Percentiles rank a stretch among this genome's conserved stretches.
Conservation (phyloP, 352 stramenopile genomes). For the Pythium monospermum region DNA sequence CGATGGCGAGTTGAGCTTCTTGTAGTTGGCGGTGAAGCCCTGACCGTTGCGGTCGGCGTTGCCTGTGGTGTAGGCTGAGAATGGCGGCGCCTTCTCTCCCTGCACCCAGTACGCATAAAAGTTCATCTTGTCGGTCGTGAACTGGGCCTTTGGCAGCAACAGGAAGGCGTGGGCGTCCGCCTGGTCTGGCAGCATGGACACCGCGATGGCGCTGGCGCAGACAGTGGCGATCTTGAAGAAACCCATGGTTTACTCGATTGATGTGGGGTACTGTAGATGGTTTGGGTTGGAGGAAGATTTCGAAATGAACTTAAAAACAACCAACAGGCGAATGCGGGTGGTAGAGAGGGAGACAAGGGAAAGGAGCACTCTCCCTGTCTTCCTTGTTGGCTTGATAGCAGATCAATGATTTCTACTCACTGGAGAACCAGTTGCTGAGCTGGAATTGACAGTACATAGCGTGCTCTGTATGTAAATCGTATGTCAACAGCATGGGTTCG, state of each 20-base stretch:
- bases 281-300: neutral
- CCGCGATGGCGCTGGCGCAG: neutral
- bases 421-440: no score
- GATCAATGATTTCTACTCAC: no score
- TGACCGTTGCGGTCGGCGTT: slow-evolving; percentile 12
- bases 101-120: slow-evolving; percentile 19
- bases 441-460: no score
- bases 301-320: no score
- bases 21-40: slow-evolving; percentile 12
- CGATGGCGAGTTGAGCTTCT: neutral
- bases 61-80: slow-evolving; percentile 20
- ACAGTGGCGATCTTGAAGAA: neutral
- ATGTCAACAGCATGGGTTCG: no score
- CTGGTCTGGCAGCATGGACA: neutral
- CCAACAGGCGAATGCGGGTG: no score
- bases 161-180: slow-evolving; percentile 23
- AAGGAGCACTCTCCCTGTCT: no score
- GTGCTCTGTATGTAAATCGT: no score
- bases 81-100: slow-evolving; percentile 7
- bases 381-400: no score
- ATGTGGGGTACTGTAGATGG: no score
- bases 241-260: neutral
- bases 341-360: no score
- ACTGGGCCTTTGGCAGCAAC: slow-evolving; percentile 23
- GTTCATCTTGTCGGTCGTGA: slow-evolving; percentile 23